Evolutionary conservation across 2,329 filamentous ascomycete genomes (phyloP).

Genomic region (Eurotiales sp.): DNA sequence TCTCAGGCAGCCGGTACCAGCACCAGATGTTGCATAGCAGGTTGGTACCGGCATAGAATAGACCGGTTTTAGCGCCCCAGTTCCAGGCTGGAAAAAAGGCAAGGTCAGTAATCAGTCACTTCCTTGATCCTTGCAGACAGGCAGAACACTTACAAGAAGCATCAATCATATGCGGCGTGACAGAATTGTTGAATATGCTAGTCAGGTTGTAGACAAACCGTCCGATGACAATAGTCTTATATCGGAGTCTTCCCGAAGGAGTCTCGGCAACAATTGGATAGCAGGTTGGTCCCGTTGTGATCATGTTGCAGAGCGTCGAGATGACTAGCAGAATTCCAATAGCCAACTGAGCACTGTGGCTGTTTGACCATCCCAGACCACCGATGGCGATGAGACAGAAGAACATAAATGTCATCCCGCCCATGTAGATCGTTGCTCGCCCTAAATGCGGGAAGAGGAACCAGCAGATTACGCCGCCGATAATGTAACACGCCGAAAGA

Average conservation of each 20-base stretch:
- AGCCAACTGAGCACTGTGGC: slow-evolving; percentile 25
- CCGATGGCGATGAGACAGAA: slow-evolving; percentile 34
- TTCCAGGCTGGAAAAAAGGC: slow-evolving; percentile 62
- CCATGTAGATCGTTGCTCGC: slow-evolving; percentile 41
- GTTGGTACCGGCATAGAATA: slow-evolving; percentile 82
- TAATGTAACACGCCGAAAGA: slow-evolving; percentile 40
- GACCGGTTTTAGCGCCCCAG: slow-evolving; percentile 81
- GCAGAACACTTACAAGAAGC: slow-evolving; percentile 56
- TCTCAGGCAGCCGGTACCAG: slow-evolving; percentile 77
- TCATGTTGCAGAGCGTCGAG: slow-evolving; percentile 53
- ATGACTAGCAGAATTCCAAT: slow-evolving; percentile 46
- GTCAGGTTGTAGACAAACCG: slow-evolving; percentile 63
- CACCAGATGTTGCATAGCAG: slow-evolving; percentile 77
- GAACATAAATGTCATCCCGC: slow-evolving; percentile 38
- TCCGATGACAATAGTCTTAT: slow-evolving; percentile 44
- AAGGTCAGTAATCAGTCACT: background rate
- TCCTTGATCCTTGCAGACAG: background rate
- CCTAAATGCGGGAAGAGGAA: slow-evolving; percentile 39
- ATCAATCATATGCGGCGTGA: slow-evolving; percentile 87
- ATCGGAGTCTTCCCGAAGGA: slow-evolving; percentile 51
- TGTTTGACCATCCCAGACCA: slow-evolving; percentile 25
- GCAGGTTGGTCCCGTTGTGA: slow-evolving; percentile 52
- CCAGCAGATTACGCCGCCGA: slow-evolving; percentile 41
- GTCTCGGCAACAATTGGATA: slow-evolving; percentile 53
- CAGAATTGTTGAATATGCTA: slow-evolving; percentile 73